Percentiles rank a stretch among this genome's conserved stretches.
These are phyloP conservation scores for Macrophomina tecta DNA, from an alignment of 2,329 filamentous ascomycete species.

Conservation along the genomic window DNA sequence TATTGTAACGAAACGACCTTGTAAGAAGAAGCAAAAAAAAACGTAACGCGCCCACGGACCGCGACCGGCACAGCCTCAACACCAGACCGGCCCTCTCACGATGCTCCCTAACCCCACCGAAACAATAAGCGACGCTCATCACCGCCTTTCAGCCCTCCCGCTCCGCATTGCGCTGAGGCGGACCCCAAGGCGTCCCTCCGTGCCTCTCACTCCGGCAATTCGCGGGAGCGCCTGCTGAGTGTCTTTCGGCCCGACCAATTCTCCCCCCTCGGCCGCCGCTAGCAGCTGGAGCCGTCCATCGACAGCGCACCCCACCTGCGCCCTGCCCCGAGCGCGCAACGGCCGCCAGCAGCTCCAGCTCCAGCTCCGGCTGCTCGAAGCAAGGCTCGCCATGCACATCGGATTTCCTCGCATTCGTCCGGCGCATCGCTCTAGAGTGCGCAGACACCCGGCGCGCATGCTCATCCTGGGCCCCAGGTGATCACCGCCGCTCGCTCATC, in stretches of 20 bases:
- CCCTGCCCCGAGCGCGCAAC: slow-evolving; percentile 13
- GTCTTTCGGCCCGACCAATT: slow-evolving; percentile 7
- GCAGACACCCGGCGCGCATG: not conserved
- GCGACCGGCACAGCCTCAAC: slow-evolving; percentile 19
- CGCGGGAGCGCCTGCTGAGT: not conserved
- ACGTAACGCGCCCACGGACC: slow-evolving; percentile 7
- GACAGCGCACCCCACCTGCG: not conserved
- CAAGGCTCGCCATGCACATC: slow-evolving; percentile 1
- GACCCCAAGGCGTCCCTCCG: not conserved
- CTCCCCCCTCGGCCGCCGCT: not conserved
- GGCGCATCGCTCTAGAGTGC: slow-evolving; percentile 1
- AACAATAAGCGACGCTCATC: slow-evolving; percentile 3
- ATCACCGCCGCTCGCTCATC: slow-evolving; percentile 11
- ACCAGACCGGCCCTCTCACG: slow-evolving; percentile 18
- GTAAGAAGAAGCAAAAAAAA: slow-evolving; percentile 17
- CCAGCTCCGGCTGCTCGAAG: not conserved
- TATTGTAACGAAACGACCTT: slow-evolving; percentile 10
- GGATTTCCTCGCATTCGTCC: not conserved
- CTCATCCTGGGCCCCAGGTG: not conserved
- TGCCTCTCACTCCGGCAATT: slow-evolving; percentile 2
- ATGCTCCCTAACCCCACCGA: slow-evolving; percentile 9
- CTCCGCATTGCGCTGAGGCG: not conserved
- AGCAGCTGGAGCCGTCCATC: not conserved
- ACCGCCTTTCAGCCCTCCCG: slow-evolving; percentile 14
- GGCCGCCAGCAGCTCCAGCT: not conserved